Evolutionary conservation across 83 land plant genomes (phyloP).

Genomic region (Picea abies): DNA sequence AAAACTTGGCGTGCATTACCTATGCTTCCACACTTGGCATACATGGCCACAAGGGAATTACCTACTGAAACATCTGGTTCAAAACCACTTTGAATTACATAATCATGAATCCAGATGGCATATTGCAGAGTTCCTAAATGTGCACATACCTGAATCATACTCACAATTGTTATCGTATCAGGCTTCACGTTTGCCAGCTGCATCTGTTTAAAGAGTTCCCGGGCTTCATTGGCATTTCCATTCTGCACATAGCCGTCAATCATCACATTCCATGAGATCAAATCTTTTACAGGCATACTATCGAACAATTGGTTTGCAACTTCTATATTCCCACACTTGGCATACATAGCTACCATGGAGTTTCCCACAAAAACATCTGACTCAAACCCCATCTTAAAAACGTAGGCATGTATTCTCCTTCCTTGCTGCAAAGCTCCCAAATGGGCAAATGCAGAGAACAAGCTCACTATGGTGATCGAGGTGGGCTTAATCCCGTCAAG

Average conservation of each 20-base stretch:
- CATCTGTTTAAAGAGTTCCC: constrained; percentile 22
- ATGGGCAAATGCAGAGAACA: constrained; percentile 20
- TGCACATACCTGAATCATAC: constrained; percentile 53
- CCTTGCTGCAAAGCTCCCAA: constrained; percentile 13
- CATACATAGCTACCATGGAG: not conserved
- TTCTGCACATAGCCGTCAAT: not conserved
- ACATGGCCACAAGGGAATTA: constrained; percentile 53
- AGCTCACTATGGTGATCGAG: constrained; percentile 11
- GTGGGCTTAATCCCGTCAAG: not conserved
- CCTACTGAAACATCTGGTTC: constrained; percentile 46
- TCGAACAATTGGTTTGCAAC: not conserved
- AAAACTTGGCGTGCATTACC: constrained; percentile 44
- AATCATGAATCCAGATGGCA: constrained; percentile 53
- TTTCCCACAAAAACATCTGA: not conserved
- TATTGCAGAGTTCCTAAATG: constrained; percentile 31
- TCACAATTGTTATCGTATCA: constrained; percentile 51
- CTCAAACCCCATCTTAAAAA: not conserved
- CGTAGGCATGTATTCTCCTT: not conserved
- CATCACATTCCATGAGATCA: not conserved
- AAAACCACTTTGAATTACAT: constrained; percentile 26
- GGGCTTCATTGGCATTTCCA: not conserved
- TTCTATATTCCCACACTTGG: not conserved
- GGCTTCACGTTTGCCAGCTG: constrained; percentile 26
- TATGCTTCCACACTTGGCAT: constrained; percentile 51
- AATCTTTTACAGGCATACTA: not conserved